Conservation (phyloP, 2,329 filamentous ascomycete genomes). For the Aphanoascus verrucosus region DNA sequence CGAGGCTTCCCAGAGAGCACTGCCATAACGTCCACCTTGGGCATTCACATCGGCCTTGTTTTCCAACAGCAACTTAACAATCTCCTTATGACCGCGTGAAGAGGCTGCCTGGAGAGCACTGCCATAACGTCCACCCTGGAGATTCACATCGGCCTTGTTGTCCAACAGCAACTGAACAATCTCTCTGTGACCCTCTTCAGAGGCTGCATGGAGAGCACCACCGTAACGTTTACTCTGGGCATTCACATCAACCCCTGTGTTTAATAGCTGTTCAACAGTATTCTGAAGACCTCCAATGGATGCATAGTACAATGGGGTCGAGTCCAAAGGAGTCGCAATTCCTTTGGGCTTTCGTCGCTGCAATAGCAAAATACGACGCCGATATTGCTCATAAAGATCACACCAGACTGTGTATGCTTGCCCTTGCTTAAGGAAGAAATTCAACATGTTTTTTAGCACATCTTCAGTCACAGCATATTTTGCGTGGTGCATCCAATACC, state of each 20-base stretch:
- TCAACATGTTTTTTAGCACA: conserved; percentile 12
- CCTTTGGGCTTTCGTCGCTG: too few relatives aligned
- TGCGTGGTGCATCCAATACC: conserved; percentile 17
- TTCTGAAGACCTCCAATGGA: neutral
- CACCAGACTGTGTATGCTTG: conserved; percentile 12
- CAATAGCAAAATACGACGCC: too few relatives aligned
- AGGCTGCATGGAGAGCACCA: conserved; percentile 14
- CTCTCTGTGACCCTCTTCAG: conserved; percentile 4
- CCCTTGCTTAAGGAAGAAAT: conserved; percentile 12
- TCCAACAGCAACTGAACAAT: conserved; percentile 15
- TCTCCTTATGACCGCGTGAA: conserved; percentile 14
- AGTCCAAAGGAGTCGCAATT: neutral
- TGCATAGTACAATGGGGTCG: neutral
- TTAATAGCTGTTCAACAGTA: conserved; percentile 11
- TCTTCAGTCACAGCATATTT: conserved; percentile 10
- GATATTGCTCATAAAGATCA: conserved; percentile 1
- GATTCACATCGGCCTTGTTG: conserved; percentile 39
- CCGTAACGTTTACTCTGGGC: conserved; percentile 8
- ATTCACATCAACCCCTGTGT: conserved; percentile 14
- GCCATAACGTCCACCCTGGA: conserved; percentile 21
- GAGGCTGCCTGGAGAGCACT: conserved; percentile 21
- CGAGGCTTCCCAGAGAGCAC: conserved; percentile 19
- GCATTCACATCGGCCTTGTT: conserved; percentile 16
- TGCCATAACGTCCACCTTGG: conserved; percentile 14
- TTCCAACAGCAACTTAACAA: conserved; percentile 18